A percentile compares a stretch with the other conserved stretches of the same genome.
Evolutionary conservation across 2,329 filamentous ascomycete species (phyloP).

Genomic region (Talaromyces sp.): DNA sequence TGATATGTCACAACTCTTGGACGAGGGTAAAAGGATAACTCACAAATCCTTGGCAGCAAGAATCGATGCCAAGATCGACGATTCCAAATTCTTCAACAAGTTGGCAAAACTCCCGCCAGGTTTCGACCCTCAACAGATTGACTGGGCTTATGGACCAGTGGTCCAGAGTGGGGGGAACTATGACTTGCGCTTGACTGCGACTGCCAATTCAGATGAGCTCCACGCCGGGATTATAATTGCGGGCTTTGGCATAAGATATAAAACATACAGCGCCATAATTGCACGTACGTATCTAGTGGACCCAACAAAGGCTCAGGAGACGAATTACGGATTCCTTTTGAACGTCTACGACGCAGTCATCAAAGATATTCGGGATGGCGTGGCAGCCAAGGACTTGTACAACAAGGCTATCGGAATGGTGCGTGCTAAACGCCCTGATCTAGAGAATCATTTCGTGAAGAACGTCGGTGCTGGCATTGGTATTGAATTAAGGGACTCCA

Average conservation of each 20-base stretch:
- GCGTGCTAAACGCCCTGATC: constrained; percentile 84
- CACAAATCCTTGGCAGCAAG: constrained; percentile 82
- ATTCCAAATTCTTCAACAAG: constrained; percentile 87
- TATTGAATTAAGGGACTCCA: constrained; percentile 80
- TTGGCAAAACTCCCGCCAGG: constrained; percentile 75
- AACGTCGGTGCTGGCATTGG: constrained; percentile 89
- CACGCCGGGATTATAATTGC: constrained; percentile 92
- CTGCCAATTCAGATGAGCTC: constrained; percentile 75
- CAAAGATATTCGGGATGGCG: constrained; percentile 84
- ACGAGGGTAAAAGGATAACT: constrained; percentile 95
- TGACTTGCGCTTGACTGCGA: constrained; percentile 73
- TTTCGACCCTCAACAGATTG: constrained; percentile 81
- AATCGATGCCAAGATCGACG: constrained; percentile 86
- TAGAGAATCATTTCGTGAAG: constrained; percentile 92
- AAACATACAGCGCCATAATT: constrained; percentile 89
- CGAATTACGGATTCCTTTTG: constrained; percentile 83
- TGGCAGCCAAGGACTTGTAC: constrained; percentile 83
- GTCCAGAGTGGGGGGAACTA: constrained; percentile 96
- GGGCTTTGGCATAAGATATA: constrained; percentile 86
- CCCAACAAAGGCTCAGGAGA: constrained; percentile 92
- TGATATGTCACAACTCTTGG: constrained; percentile 93
- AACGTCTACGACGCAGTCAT: constrained; percentile 83
- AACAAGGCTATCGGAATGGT: constrained; percentile 75
- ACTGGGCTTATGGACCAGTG: constrained; percentile 87
- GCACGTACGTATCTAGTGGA: constrained; percentile 94